phyloP scores from a whole-genome alignment of 2,329 filamentous ascomycete genomes.

The Trichoderma breve region DNA sequence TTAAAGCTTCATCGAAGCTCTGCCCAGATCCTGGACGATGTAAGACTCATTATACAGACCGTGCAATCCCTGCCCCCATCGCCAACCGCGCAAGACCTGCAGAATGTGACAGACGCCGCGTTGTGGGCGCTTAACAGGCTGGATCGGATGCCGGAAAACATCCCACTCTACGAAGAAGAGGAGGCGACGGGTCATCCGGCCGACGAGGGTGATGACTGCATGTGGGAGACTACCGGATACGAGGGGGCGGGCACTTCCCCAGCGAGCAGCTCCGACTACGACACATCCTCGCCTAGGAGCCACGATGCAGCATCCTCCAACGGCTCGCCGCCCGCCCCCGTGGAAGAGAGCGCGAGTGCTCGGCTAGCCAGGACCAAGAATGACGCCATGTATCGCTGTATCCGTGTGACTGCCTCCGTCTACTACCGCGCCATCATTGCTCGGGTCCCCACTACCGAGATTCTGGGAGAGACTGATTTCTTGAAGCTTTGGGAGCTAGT shows the following conservation, averaged over 20 bases:
- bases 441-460: slow-evolving; percentile 41
- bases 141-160: slow-evolving; percentile 28
- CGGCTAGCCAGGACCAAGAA: slow-evolving; percentile 11
- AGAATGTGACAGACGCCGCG: slow-evolving; percentile 40
- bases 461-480: slow-evolving; percentile 42
- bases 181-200: neutral
- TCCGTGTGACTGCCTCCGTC: slow-evolving; percentile 46
- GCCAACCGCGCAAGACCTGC: slow-evolving; percentile 36
- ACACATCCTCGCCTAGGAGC: slow-evolving; percentile 9
- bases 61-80: slow-evolving; percentile 41
- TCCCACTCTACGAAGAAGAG: neutral
- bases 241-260: slow-evolving; percentile 14
- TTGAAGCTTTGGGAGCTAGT: slow-evolving; percentile 45
- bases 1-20: slow-evolving; percentile 47
- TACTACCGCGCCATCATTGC: slow-evolving; percentile 47
- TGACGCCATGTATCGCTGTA: slow-evolving; percentile 47
- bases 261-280: neutral
- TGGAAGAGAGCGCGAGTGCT: slow-evolving; percentile 14
- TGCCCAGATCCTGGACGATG: slow-evolving; percentile 51
- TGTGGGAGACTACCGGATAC: slow-evolving; percentile 15
- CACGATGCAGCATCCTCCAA: neutral
- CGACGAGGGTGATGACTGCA: slow-evolving; percentile 5
- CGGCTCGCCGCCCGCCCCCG: neutral
- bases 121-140: slow-evolving; percentile 43
- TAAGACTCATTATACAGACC: slow-evolving; percentile 46